These are phyloP conservation scores for Eucalyptus rudis DNA, from an alignment of 345 rosid genomes.

Conservation along the genomic window DNA sequence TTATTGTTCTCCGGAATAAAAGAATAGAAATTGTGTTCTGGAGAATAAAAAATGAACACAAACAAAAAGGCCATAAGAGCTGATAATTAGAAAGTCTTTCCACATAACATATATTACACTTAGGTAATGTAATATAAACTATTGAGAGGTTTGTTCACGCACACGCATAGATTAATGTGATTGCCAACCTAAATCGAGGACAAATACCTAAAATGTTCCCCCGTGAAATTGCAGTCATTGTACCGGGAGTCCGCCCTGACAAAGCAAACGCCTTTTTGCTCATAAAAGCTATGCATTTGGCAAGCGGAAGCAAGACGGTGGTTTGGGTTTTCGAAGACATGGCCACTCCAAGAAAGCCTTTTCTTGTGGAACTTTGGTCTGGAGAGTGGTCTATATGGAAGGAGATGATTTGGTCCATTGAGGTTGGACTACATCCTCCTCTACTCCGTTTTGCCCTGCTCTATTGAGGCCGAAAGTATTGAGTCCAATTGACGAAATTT, in stretches of 20 bases:
- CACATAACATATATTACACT: fast-evolving
- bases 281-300: background rate
- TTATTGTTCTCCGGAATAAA: no score
- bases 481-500: no score
- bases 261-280: background rate
- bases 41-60: no score
- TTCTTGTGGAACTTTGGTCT: background rate
- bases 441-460: no score
- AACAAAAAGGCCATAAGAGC: background rate
- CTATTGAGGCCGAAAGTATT: no score
- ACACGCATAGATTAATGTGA: background rate
- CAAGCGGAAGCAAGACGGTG: background rate
- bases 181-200: background rate
- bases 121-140: fast-evolving
- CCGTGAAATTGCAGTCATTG: background rate
- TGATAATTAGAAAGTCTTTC: fast-evolving
- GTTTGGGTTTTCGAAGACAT: background rate
- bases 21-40: no score
- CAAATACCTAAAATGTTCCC: background rate
- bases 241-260: background rate
- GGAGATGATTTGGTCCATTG: background rate
- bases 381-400: background rate
- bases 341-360: background rate
- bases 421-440: background rate
- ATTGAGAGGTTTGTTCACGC: background rate